Evolutionary conservation across 1,284 basidiomycete genomes (phyloP), one percentile per base, ranked within the genome.

Genomic region (Inonotus obliquus): DNA sequence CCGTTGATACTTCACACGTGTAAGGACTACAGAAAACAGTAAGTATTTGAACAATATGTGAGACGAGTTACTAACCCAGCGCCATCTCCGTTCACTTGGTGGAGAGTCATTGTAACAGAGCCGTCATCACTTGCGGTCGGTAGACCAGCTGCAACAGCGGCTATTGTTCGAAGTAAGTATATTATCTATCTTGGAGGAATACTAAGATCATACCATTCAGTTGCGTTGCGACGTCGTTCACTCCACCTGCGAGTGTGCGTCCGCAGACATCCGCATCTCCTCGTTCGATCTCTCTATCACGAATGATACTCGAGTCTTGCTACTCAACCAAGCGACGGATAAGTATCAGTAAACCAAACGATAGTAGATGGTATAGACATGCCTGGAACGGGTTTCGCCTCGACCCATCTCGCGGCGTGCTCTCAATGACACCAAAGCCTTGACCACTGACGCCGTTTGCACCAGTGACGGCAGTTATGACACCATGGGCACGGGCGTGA

Each of bases 291-390:
- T 67, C 68, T 17, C 55, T 48, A 41, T 68, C 64, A 39, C 68
- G 67, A 47, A 69, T 68, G 44, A 67, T 65, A 27, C 65, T 65
- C 2, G 67, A 67, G 54, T 69, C 68, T 61, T 65, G 66, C 65
- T 67, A 44, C 29, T 14, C 45, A 3, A 9, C 23, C 38, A 35
- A 4, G n/a, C 6, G 45, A 32, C 13, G 45, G 25, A 19, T 4
- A 23, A 19, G 13, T 4, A 27, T 10, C 6, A n/a, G n/a, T 39
- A 6, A 54, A 13, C 23, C 48, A 19, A n/a, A 21, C 9, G n/a
- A 39, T n/a, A n/a, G 9, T 44, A 17, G 19, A n/a, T 32, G 13
- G 44, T n/a, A 13, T 37, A 35, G 23, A n/a, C 57, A n/a, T 53
- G 65, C 65, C 62, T 69, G 63, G 65, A 68, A 70, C 1, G 69